Base-by-base conservation (phyloP, 805 yeast genomes). In the Suhomyces vadensis region DNA sequence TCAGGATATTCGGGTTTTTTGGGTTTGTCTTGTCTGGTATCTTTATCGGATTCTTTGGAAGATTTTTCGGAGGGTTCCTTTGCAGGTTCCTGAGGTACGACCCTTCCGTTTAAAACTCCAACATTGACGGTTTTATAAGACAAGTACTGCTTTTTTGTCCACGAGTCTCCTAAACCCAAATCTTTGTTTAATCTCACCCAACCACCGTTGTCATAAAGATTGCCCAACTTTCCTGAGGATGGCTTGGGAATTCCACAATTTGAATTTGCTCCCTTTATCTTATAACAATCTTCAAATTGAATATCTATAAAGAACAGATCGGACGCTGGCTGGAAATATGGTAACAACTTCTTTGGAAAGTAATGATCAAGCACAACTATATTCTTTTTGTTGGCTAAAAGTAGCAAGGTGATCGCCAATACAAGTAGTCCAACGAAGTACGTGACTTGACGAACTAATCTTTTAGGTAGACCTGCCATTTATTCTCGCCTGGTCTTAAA, bases 101-200 rank as follows among this genome's bases (percentile, higher is more conserved):
- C 36, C 26, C 31, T 31, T 35, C 44, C 46, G 40, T 49, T 37
- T 44, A 64, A 49, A 22, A 54, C 54, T 37, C 52, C 50, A 41
- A 55, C 42, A 41, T 52, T 53, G 44, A 64, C 50, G 13, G 52
- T 52, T 48, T 71, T 58, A 47, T 58, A 57, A n/a, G 49, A 66
- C 14, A 81, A 51, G 53, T 54, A 79, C 31, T 71, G 68, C 39
- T 63, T 61, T 38, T 58, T 54, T 26, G 67, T 50, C 81, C 81
- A 78, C 4, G 74, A 64, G 17, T 57, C 51, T 4, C 73, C 73
- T 43, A 80, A 63, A 13, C 56, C 53, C 29, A 81, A 62, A 53
- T 80, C 83, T 50, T 78, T 78, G 17, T 70, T 69, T 20, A 77
- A 48, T 39, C 64, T 61, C 27, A 49, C 42, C 81, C 82, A 79